Conservation (phyloP, 345 rosid species). For the Acer campestre region DNA sequence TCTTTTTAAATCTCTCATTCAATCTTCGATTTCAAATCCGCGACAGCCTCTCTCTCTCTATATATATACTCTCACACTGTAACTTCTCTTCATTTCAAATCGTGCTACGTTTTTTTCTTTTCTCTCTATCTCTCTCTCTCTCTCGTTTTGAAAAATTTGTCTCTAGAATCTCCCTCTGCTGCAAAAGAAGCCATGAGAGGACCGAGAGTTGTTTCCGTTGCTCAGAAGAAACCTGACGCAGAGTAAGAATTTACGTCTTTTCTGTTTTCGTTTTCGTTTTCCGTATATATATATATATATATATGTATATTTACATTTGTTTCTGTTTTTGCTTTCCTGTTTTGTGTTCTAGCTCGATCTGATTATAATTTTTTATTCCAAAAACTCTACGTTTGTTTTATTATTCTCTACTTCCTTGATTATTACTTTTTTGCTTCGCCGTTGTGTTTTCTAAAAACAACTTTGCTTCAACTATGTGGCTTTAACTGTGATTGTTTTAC, state of each 20-base stretch:
- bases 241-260: conserved; percentile 17
- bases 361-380: background rate
- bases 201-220: conserved; percentile 26
- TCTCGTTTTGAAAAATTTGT: conserved; percentile 3
- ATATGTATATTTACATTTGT: background rate
- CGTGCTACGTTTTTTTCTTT: background rate
- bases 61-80: background rate
- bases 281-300: too few relatives aligned
- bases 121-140: background rate
- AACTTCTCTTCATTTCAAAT: background rate
- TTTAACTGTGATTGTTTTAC: background rate
- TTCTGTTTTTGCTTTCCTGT: conserved; percentile 7
- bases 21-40: conserved; percentile 9
- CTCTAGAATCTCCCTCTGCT: background rate
- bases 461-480: background rate
- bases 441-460: background rate
- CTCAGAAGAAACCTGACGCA: conserved; percentile 31
- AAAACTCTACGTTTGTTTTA: background rate
- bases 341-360: background rate
- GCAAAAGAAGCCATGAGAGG: conserved; percentile 32
- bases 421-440: background rate
- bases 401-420: background rate
- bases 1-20: background rate
- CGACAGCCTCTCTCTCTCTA: background rate
- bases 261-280: background rate